Evolutionary conservation across 2,329 filamentous ascomycete genomes (phyloP).

Genomic region (Aspergillus sojae): DNA sequence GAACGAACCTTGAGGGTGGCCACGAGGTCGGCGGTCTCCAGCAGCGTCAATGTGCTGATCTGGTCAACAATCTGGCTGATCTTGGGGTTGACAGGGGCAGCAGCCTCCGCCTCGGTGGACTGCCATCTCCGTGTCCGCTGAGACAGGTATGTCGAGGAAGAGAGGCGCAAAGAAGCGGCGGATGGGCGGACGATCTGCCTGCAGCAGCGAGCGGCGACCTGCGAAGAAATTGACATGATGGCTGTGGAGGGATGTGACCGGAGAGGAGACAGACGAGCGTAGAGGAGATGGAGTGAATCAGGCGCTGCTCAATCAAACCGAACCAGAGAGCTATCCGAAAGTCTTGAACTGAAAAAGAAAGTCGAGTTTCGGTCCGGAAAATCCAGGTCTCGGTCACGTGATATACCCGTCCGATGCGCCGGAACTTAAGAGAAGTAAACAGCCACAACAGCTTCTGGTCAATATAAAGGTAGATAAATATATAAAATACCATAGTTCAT

Average conservation of each 20-base stretch:
- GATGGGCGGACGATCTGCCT: conserved; percentile 45
- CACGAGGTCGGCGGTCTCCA: conserved; percentile 97
- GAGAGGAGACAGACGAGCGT: not conserved
- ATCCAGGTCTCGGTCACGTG: conserved; percentile 36
- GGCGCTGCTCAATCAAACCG: conserved; percentile 6
- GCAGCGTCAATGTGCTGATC: conserved; percentile 94
- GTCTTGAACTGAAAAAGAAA: conserved; percentile 30
- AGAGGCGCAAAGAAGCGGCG: conserved; percentile 42
- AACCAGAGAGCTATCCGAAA: conserved; percentile 17
- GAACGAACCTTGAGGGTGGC: conserved; percentile 82
- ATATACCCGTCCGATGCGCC: not conserved
- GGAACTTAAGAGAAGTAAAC: not conserved
- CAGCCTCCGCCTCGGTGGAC: conserved; percentile 69
- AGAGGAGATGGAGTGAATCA: conserved; percentile 9
- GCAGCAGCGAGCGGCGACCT: conserved; percentile 46
- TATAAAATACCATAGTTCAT: not conserved
- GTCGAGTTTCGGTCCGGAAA: conserved; percentile 34
- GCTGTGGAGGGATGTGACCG: conserved; percentile 4
- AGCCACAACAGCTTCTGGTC: not conserved
- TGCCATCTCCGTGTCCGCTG: conserved; percentile 73
- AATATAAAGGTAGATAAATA: not conserved
- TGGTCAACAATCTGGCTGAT: conserved; percentile 94
- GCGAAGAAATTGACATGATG: conserved; percentile 45
- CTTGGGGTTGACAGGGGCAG: conserved; percentile 75
- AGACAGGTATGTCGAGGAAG: conserved; percentile 42